Evolutionary conservation across 2,329 filamentous ascomycete genomes (phyloP).

Genomic region (Epichloe scottii): DNA sequence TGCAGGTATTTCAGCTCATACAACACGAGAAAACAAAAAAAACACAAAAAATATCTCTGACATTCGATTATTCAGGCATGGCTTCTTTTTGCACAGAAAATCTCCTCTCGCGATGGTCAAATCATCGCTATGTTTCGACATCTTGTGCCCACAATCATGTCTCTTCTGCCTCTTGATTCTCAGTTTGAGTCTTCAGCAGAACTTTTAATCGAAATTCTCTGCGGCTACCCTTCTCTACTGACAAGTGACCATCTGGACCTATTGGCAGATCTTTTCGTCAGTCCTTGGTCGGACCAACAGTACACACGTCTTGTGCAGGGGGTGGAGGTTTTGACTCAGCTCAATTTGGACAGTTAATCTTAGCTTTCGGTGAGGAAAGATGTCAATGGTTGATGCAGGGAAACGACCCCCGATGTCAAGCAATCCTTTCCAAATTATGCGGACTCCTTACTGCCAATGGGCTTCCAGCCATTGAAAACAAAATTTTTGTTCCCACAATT

Average conservation of each 20-base stretch:
- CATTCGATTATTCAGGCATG: slow-evolving; percentile 42
- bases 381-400: slow-evolving; percentile 45
- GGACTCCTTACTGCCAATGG: slow-evolving; percentile 55
- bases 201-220: slow-evolving; percentile 51
- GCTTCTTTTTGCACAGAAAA: slow-evolving; percentile 60
- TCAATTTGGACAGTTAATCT: slow-evolving; percentile 53
- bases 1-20: slow-evolving; percentile 34
- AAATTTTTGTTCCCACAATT: slow-evolving; percentile 58
- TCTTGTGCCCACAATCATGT: slow-evolving; percentile 46
- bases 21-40: neutral
- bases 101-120: slow-evolving; percentile 42
- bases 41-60: neutral
- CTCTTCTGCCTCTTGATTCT: slow-evolving; percentile 45
- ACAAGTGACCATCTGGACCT: slow-evolving; percentile 42
- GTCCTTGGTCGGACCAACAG: slow-evolving; percentile 42
- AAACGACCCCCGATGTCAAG: slow-evolving; percentile 35
- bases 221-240: slow-evolving; percentile 53
- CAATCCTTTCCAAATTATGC: slow-evolving; percentile 45
- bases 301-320: slow-evolving; percentile 44
- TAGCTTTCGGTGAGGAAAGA: slow-evolving; percentile 57
- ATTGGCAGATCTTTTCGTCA: slow-evolving; percentile 47
- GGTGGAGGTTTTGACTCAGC: slow-evolving; percentile 52
- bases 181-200: slow-evolving; percentile 50
- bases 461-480: slow-evolving; percentile 58
- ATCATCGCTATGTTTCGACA: slow-evolving; percentile 46